Evolutionary conservation across 352 stramenopile species (phyloP).

Genomic region (Phytophthora colocasiae): DNA sequence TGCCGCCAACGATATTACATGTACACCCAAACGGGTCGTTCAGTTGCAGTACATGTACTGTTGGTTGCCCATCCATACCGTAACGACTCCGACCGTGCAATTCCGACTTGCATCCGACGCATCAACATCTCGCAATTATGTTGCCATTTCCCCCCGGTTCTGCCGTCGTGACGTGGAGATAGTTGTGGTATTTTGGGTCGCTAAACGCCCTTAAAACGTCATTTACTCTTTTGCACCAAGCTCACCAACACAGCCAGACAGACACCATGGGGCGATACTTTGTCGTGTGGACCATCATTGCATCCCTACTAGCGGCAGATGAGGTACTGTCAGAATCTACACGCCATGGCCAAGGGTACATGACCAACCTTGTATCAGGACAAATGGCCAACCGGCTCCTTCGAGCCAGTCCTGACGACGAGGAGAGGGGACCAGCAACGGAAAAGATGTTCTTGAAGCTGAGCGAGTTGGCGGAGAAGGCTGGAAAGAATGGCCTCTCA

Average conservation of each 20-base stretch:
- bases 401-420: not conserved
- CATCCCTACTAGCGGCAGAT: not conserved
- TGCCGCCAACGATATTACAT: too few relatives aligned
- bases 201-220: too few relatives aligned
- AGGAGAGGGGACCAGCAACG: slow-evolving; percentile 1
- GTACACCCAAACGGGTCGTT: too few relatives aligned
- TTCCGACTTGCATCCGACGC: too few relatives aligned
- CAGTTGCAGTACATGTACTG: too few relatives aligned
- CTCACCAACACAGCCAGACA: not conserved
- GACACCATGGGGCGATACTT: not conserved
- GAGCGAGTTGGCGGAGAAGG: slow-evolving; percentile 11
- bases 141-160: too few relatives aligned
- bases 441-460: not conserved
- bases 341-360: too few relatives aligned
- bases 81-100: too few relatives aligned
- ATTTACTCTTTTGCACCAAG: not conserved
- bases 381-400: not conserved
- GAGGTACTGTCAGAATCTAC: not conserved
- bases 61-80: too few relatives aligned
- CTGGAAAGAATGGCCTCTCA: not conserved
- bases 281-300: not conserved
- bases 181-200: too few relatives aligned
- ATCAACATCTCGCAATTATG: too few relatives aligned
- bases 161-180: not conserved
- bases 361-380: too few relatives aligned